A percentile compares a stretch with the other conserved stretches of the same genome.
These are phyloP conservation scores for Dothiorella sarmentorum DNA, from an alignment of 2,329 filamentous ascomycete genomes.

Conservation along the genomic window DNA sequence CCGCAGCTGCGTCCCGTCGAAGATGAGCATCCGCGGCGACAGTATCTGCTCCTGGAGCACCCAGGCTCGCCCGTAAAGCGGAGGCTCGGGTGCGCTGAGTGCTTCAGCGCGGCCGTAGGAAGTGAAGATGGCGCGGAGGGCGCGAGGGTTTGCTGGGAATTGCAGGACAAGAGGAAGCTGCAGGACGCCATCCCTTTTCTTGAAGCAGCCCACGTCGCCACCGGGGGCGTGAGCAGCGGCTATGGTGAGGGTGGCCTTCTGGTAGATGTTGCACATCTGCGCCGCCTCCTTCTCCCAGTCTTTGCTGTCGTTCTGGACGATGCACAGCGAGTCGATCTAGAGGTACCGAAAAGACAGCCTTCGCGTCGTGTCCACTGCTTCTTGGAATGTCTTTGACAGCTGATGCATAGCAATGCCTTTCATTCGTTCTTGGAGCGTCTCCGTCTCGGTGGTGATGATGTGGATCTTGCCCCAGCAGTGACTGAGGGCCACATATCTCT, in stretches of 20 bases:
- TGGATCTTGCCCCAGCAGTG: conserved; percentile 10
- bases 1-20: neutral
- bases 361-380: conserved; percentile 6
- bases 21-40: neutral
- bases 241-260: neutral
- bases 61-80: neutral
- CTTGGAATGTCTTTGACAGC: conserved; percentile 6
- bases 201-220: neutral
- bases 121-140: neutral
- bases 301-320: conserved; percentile 17
- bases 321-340: conserved; percentile 23
- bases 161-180: neutral
- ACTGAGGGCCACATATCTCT: neutral
- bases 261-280: conserved; percentile 10
- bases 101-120: neutral
- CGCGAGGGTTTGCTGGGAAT: too few species aligned
- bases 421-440: neutral
- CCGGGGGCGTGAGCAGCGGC: neutral
- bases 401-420: neutral
- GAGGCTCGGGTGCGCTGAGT: neutral
- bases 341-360: conserved; percentile 12
- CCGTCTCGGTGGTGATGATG: neutral
- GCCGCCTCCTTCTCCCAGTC: conserved; percentile 14
- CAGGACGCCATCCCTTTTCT: neutral
- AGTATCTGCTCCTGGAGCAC: conserved; percentile 10